These are phyloP conservation scores for Rhododendron molle DNA, from an alignment of 148 eudicot species.

Conservation along the genomic window DNA sequence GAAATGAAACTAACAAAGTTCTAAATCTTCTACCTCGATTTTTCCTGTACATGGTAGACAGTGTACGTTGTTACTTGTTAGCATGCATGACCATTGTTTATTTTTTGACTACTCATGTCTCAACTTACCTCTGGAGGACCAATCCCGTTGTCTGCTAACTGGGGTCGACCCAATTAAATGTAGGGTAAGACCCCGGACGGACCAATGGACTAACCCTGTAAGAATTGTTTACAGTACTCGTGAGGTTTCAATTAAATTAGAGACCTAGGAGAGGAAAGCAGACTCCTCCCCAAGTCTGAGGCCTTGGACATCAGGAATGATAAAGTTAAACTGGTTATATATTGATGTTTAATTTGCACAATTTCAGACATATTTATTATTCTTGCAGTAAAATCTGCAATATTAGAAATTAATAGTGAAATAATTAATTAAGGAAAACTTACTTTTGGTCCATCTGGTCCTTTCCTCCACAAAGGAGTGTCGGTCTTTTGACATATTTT, in stretches of 20 bases:
- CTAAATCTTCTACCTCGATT: no score
- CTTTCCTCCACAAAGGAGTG: conserved; percentile 3
- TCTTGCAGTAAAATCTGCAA: neutral
- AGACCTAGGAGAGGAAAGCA: neutral
- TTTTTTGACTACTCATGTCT: no score
- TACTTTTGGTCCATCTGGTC: conserved; percentile 5
- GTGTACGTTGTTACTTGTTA: no score
- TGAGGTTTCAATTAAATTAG: neutral
- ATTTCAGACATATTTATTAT: neutral
- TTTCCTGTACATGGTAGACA: no score
- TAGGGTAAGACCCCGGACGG: no score
- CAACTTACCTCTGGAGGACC: neutral
- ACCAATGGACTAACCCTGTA: no score
- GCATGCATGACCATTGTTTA: no score
- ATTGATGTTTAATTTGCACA: neutral
- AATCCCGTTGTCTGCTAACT: neutral
- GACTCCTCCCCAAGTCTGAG: neutral
- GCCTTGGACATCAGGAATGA: neutral
- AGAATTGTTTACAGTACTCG: no score
- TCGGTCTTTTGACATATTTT: neutral
- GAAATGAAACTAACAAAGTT: no score
- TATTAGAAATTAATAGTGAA: neutral
- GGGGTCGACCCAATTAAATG: neutral
- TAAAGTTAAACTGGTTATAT: neutral
- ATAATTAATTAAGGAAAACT: neutral